Evolutionary conservation across 768 basidiomycete genomes (phyloP).

Genomic region (Trametes maxima): DNA sequence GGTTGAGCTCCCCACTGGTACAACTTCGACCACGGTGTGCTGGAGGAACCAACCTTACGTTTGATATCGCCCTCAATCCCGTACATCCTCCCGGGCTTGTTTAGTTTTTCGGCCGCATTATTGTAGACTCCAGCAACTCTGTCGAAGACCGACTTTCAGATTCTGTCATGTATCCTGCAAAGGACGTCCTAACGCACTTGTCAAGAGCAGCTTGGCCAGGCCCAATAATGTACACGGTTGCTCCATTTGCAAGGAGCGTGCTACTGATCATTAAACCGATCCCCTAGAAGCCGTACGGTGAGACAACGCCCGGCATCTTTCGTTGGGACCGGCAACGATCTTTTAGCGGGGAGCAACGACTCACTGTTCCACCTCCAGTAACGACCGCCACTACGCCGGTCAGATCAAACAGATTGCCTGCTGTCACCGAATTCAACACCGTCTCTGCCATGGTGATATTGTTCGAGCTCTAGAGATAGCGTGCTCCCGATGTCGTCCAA

Average conservation of each 20-base stretch:
- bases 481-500: no score
- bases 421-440: constrained; percentile 38
- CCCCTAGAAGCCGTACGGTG: constrained; percentile 32
- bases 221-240: constrained; percentile 51
- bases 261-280: constrained; percentile 55
- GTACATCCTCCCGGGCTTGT: constrained; percentile 39
- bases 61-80: constrained; percentile 46
- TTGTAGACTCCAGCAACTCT: constrained; percentile 43
- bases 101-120: constrained; percentile 35
- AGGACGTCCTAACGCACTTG: constrained; percentile 27
- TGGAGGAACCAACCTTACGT: constrained; percentile 35
- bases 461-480: not conserved
- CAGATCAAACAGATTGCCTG: constrained; percentile 45
- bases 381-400: constrained; percentile 48
- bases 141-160: not conserved
- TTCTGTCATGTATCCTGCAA: not conserved
- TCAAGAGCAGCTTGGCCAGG: constrained; percentile 44
- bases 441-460: constrained; percentile 8
- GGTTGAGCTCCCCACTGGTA: no score
- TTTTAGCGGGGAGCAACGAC: constrained; percentile 7
- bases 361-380: constrained; percentile 47
- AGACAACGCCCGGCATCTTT: no score
- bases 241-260: constrained; percentile 50
- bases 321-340: not conserved
- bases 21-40: not conserved